Percentiles rank a stretch among this genome's conserved stretches.
Evolutionary conservation across 140 eudicot genomes (phyloP).

Genomic region (Anethum foeniculum): DNA sequence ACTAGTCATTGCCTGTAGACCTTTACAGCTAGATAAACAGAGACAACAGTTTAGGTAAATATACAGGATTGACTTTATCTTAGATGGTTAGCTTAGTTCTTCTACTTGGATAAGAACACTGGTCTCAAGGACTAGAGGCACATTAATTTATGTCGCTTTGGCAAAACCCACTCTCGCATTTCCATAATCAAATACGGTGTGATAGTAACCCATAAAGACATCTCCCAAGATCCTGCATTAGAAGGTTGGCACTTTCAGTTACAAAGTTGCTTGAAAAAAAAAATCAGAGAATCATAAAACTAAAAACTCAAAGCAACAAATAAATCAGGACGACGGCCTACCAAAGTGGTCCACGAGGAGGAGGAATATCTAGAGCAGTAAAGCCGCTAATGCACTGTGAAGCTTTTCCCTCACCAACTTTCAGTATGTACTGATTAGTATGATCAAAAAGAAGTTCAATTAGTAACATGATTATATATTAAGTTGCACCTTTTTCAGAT

Average conservation of each 20-base stretch:
- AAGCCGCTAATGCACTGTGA: slow-evolving; percentile 77
- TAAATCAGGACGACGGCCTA: slow-evolving; percentile 15
- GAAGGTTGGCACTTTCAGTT: background rate
- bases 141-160: slow-evolving; percentile 40
- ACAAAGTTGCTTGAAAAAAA: no score
- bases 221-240: slow-evolving; percentile 80
- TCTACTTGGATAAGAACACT: background rate
- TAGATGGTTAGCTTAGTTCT: background rate
- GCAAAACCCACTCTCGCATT: slow-evolving; percentile 68
- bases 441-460: background rate
- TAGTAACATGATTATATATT: background rate
- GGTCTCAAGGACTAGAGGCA: background rate
- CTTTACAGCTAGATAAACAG: background rate
- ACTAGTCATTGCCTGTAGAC: background rate
- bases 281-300: background rate
- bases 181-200: slow-evolving; percentile 66
- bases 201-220: slow-evolving; percentile 83
- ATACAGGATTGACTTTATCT: background rate
- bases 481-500: background rate
- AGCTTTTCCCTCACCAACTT: slow-evolving; percentile 48
- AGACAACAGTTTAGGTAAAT: background rate
- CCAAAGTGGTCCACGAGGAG: slow-evolving; percentile 85
- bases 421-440: slow-evolving; percentile 47
- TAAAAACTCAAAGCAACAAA: background rate
- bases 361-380: slow-evolving; percentile 56